Percentiles rank a stretch among this genome's conserved stretches.
Evolutionary conservation across 164 flowering plant genomes (phyloP).

Genomic region (Vitis cinerea): DNA sequence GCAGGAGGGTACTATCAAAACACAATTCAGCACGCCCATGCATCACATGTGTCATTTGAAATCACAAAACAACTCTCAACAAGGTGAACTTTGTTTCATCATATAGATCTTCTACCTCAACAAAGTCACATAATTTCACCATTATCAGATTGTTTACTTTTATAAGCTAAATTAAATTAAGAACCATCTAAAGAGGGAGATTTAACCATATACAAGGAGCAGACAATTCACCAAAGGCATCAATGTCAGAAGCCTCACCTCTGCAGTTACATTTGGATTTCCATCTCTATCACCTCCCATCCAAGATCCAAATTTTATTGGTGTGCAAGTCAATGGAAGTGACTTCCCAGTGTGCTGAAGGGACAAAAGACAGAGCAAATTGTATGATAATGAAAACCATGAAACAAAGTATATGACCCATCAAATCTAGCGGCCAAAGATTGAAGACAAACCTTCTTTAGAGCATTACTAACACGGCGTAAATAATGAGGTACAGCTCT

Average conservation of each 20-base stretch:
- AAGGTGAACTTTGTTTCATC: no score
- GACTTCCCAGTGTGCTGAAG: conserved; percentile 83
- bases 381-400: conserved; percentile 4
- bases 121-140: no score
- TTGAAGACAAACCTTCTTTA: conserved; percentile 59
- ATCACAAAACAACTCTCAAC: no score
- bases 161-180: no score
- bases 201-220: not conserved
- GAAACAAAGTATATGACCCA: not conserved
- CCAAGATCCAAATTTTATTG: conserved; percentile 96
- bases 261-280: conserved; percentile 94
- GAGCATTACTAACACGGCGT: conserved; percentile 89
- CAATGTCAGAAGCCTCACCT: conserved; percentile 37
- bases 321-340: conserved; percentile 90
- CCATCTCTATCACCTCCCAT: conserved; percentile 99
- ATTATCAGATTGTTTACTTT: no score
- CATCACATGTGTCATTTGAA: no score
- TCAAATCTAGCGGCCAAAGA: conserved; percentile 1
- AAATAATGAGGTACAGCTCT: conserved; percentile 90
- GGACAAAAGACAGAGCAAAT: conserved; percentile 4
- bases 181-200: no score
- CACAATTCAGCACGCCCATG: no score
- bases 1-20: no score
- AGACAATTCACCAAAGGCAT: not conserved
- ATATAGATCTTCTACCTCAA: no score